Evolutionary conservation across 2,329 filamentous ascomycete genomes (phyloP), one percentile per base, ranked within the genome.

Genomic region (Aspergillus spinulosporus): DNA sequence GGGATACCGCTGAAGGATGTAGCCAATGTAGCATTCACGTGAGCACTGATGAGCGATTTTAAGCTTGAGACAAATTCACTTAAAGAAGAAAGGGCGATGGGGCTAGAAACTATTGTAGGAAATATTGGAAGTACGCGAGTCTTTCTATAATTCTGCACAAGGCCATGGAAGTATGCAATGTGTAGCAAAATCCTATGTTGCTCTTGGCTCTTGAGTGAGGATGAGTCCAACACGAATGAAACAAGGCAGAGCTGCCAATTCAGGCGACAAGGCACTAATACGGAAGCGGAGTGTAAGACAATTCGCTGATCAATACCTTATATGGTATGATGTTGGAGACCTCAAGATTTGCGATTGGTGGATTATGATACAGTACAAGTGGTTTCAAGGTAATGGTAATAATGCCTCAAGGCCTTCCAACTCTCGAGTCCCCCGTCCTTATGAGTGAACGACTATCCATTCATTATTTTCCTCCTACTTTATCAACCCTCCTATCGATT

Each of bases 401-500:
- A 28, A 28, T 28, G 26, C 26, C 26, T 60, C 61, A 55, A 59
- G 39, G 12, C n/a, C 9, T 8, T 26, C 12, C 26, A 28, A 29
- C 21, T 28, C 40, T 40, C 47, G 42, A 54, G 55, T 53, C 47
- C 56, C 48, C 56, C 59, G 32, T 55, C 58, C 59, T 40, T 31
- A 45, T 52, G 43, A 46, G 32, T 32, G 49, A 49, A 57, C 29
- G 42, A 28, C 53, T 59, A 54, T 50, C 44, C 54, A 61, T 59
- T 62, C 58, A 59, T 64, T 61, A 60, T 62, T 61, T 60, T 58
- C 59, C 57, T 55, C 59, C 56, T 58, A 56, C 58, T 59, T 57
- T 58, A 58, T 62, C 56, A 37, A 56, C 42, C 32, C 21, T 52
- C 39, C 44, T 43, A 56, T 63, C 52, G 43, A 57, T 54, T 50